These are phyloP conservation scores for Cornus florida DNA, from an alignment of 148 eudicot genomes.

Conservation along the genomic window DNA sequence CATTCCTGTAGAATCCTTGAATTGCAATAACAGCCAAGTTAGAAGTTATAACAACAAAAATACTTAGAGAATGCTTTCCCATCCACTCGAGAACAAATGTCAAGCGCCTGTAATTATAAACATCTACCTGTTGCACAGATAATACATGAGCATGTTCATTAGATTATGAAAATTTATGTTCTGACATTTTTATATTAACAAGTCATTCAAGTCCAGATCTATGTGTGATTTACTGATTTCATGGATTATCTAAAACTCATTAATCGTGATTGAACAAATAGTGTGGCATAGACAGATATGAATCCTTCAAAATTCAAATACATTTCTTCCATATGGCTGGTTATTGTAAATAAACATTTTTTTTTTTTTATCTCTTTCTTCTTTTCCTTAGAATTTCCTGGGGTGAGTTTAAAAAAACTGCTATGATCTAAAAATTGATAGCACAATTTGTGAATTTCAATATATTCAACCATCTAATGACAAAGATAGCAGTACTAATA, in stretches of 20 bases:
- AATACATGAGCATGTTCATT: background rate
- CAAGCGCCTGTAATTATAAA: constrained; percentile 49
- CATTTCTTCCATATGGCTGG: background rate
- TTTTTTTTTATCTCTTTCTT: background rate
- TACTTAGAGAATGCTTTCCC: constrained; percentile 73
- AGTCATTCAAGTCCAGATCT: background rate
- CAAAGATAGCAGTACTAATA: background rate
- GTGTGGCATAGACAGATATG: background rate
- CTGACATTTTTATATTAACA: background rate
- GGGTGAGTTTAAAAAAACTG: background rate
- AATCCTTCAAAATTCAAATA: background rate
- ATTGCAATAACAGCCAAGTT: constrained; percentile 60
- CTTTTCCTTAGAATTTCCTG: background rate
- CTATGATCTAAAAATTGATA: background rate
- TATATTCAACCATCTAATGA: background rate
- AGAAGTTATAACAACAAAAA: constrained; percentile 63
- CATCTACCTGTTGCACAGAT: constrained; percentile 59
- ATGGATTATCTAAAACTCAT: background rate
- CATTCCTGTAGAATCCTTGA: constrained; percentile 76
- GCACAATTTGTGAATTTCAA: background rate
- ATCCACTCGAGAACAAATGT: constrained; percentile 64
- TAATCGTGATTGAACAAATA: background rate
- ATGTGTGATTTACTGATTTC: background rate
- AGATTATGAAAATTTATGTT: no score
- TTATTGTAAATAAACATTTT: background rate